These are phyloP conservation scores for Kluyveromyces aestuarii DNA, from an alignment of 805 yeast genomes.

Conservation along the genomic window DNA sequence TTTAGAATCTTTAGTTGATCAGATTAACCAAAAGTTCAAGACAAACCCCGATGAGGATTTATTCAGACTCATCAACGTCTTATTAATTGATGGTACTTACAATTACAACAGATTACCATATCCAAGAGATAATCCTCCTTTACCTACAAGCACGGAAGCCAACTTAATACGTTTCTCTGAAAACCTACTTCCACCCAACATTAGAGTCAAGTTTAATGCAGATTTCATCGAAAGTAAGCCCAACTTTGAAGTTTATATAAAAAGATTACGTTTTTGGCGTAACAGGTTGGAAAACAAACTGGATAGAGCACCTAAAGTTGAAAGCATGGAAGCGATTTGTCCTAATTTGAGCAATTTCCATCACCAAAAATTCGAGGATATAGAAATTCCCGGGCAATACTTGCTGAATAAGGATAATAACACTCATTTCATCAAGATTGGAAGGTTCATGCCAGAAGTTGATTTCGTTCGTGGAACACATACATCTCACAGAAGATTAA, in stretches of 20 bases:
- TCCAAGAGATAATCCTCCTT: conserved; percentile 78
- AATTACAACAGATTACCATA: conserved; percentile 77
- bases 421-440: conserved; percentile 86
- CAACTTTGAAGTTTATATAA: conserved; percentile 76
- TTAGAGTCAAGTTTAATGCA: conserved; percentile 80
- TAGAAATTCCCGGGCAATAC: conserved; percentile 96
- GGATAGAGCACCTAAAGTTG: conserved; percentile 72
- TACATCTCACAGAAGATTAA: conserved; percentile 80
- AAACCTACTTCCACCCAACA: conserved; percentile 80
- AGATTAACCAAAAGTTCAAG: conserved; percentile 87
- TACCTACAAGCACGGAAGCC: conserved; percentile 87
- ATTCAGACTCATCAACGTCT: conserved; percentile 83
- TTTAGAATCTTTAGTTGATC: conserved; percentile 90
- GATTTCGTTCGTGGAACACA: conserved; percentile 85
- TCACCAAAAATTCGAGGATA: conserved; percentile 95
- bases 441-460: conserved; percentile 80
- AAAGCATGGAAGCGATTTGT: conserved; percentile 80
- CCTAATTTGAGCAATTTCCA: conserved; percentile 96
- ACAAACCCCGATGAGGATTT: conserved; percentile 94
- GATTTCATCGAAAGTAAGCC: conserved; percentile 87
- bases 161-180: conserved; percentile 86
- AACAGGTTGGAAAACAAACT: conserved; percentile 85
- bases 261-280: conserved; percentile 83
- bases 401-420: conserved; percentile 80
- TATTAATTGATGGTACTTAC: conserved; percentile 88